phyloP scores from a whole-genome alignment of 441 rosid species.

The Gossypium davidsonii region DNA sequence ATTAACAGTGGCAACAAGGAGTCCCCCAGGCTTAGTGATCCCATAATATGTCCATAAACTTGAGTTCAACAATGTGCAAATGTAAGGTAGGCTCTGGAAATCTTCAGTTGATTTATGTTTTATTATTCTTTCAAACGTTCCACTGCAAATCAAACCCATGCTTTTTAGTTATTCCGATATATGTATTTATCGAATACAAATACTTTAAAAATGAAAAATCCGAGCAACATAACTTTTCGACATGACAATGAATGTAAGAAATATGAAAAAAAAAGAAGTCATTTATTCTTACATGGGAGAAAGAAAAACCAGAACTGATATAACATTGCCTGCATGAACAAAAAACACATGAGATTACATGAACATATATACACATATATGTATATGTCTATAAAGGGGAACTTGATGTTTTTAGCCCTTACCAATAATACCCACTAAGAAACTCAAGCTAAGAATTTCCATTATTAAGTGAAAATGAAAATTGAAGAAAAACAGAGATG shows the following conservation, averaged over 20 bases:
- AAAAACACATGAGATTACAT: background rate
- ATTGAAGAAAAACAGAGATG: background rate
- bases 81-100: conserved; percentile 67
- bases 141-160: conserved; percentile 23
- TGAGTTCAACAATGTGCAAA: conserved; percentile 54
- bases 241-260: background rate
- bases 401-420: background rate
- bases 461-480: background rate
- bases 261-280: background rate
- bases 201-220: background rate
- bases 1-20: conserved; percentile 62
- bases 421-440: conserved; percentile 52
- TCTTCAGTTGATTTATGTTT: conserved; percentile 57
- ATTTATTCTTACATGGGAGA: conserved; percentile 55
- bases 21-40: conserved; percentile 49
- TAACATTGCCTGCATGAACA: conserved; percentile 47
- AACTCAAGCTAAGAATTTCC: conserved; percentile 18
- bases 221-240: background rate
- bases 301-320: conserved; percentile 66
- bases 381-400: background rate
- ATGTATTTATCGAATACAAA: background rate
- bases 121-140: conserved; percentile 52
- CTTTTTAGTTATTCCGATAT: background rate
- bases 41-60: conserved; percentile 82
- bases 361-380: background rate